Conservation (phyloP, 768 basidiomycete genomes). For the Mycena rebaudengoi region DNA sequence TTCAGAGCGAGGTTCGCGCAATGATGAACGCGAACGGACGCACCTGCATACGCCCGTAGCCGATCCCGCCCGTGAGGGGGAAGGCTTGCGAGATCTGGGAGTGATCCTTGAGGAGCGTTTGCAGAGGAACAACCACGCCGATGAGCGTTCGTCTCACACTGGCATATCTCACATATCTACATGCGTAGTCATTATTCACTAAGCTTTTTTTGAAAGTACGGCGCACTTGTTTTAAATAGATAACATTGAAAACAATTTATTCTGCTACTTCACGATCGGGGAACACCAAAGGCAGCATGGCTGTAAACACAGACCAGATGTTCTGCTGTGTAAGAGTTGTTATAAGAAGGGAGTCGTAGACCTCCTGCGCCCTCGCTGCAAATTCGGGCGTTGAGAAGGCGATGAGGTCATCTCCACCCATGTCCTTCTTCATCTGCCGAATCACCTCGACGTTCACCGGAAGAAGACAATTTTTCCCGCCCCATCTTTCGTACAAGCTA, state of each 20-base stretch:
- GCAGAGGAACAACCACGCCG: constrained; percentile 68
- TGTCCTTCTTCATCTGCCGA: constrained; percentile 11
- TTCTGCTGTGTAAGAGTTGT: background rate
- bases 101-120: constrained; percentile 54
- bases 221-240: background rate
- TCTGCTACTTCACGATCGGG: background rate
- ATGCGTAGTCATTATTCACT: too few species aligned
- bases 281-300: constrained; percentile 14
- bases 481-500: constrained; percentile 31
- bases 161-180: too few species aligned
- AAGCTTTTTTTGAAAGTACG: background rate
- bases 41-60: constrained; percentile 70
- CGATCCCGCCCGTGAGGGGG: constrained; percentile 75
- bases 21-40: too few species aligned
- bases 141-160: too few species aligned
- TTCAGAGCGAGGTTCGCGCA: too few species aligned
- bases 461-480: constrained; percentile 38
- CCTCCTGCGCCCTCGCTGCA: background rate
- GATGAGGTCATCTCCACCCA: constrained; percentile 10
- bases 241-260: background rate
- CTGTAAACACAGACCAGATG: background rate
- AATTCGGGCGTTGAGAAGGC: constrained; percentile 3
- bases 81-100: constrained; percentile 68
- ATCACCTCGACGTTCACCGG: constrained; percentile 17
- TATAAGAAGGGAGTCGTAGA: background rate